Evolutionary conservation across 441 rosid genomes (phyloP).

Genomic region (Arabidopsis lyrata): DNA sequence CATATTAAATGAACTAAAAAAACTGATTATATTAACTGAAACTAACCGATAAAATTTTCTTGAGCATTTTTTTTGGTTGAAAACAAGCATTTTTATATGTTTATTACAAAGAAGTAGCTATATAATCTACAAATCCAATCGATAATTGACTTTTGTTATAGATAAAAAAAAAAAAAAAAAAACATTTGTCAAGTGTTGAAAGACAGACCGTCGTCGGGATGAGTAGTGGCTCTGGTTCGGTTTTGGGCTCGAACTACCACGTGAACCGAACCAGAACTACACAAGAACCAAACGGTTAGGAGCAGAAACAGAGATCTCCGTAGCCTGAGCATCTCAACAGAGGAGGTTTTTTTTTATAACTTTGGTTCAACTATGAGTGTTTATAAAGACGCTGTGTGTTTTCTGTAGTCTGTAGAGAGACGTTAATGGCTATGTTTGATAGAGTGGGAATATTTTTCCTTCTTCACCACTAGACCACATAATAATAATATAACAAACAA

Average conservation of each 20-base stretch:
- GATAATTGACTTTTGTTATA: not conserved
- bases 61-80: too few relatives aligned
- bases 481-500: too few relatives aligned
- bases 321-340: not conserved
- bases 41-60: too few relatives aligned
- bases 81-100: too few relatives aligned
- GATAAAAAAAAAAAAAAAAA: not conserved
- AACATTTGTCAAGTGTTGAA: not conserved
- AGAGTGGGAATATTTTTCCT: not conserved
- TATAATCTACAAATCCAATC: not conserved
- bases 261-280: not conserved
- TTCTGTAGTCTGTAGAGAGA: not conserved
- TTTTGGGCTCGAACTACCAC: not conserved
- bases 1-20: too few relatives aligned
- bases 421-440: not conserved
- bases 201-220: constrained; percentile 20
- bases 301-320: not conserved
- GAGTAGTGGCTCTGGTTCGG: constrained; percentile 12
- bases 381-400: not conserved
- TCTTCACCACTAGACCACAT: not conserved
- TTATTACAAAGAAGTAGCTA: not conserved
- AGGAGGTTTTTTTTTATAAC: not conserved
- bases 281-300: constrained; percentile 1
- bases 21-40: too few relatives aligned
- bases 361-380: not conserved